phyloP scores from a whole-genome alignment of 257 asterid genomes.

The Parsonsia alboflavescens region DNA sequence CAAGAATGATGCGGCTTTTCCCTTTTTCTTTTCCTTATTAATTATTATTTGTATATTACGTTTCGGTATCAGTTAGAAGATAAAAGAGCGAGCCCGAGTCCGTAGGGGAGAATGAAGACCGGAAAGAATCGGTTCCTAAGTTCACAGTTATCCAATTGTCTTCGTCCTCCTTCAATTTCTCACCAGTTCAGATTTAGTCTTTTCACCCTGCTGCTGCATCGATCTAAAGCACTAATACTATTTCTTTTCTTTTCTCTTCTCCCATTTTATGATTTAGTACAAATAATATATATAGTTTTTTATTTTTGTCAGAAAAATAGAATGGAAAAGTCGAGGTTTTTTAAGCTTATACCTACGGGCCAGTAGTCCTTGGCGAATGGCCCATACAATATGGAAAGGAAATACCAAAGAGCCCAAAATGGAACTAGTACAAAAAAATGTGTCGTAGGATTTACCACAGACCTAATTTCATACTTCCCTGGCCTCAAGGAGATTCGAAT shows the following conservation, averaged over 20 bases:
- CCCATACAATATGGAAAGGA: no score
- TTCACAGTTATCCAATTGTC: slow-evolving; percentile 30
- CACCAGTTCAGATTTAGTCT: slow-evolving; percentile 8
- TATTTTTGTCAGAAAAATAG: no score
- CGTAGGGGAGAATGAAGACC: slow-evolving; percentile 24
- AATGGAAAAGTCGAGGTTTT: no score
- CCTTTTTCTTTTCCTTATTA: neutral
- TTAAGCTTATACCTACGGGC: no score
- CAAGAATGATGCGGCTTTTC: neutral
- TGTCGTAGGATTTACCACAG: no score
- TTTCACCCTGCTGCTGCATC: neutral
- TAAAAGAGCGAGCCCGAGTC: slow-evolving; percentile 36
- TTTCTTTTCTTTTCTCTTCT: neutral
- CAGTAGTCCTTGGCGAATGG: no score
- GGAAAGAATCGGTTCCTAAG: slow-evolving; percentile 12
- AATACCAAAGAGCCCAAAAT: no score
- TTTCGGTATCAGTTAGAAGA: slow-evolving; percentile 14
- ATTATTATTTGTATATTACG: neutral
- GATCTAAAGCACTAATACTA: neutral
- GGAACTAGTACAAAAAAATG: no score
- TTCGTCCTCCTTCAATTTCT: slow-evolving; percentile 28
- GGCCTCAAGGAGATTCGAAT: no score
- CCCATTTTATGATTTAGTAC: no score
- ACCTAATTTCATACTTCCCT: no score
- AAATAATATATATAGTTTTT: no score